Conservation (phyloP, 1,284 basidiomycete genomes). For the Xerocomus amazonicus region DNA sequence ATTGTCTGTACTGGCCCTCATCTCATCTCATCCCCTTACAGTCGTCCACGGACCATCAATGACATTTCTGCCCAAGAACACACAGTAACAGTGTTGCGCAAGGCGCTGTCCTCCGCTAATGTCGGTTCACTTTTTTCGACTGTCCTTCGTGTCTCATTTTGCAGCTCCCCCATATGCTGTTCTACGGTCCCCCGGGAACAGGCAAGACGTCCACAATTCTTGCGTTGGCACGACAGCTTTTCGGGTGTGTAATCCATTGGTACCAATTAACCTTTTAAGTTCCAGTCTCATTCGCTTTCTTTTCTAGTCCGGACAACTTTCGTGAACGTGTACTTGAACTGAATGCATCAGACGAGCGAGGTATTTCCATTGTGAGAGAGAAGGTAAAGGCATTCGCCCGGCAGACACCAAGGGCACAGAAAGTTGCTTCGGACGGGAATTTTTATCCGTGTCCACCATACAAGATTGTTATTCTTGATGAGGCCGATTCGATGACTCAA, state of each 20-base stretch:
- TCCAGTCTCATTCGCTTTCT: neutral
- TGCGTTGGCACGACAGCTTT: slow-evolving; percentile 90
- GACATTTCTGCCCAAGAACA: slow-evolving; percentile 98
- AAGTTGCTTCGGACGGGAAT: slow-evolving; percentile 73
- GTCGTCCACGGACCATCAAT: slow-evolving; percentile 96
- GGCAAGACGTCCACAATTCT: slow-evolving; percentile 99
- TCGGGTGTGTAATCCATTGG: slow-evolving; percentile 62
- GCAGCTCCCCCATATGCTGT: slow-evolving; percentile 98
- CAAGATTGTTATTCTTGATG: slow-evolving; percentile 98
- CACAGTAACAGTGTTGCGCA: slow-evolving; percentile 87
- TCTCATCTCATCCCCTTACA: slow-evolving; percentile 32
- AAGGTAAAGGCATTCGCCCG: slow-evolving; percentile 99
- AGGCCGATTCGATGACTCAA: slow-evolving; percentile 99
- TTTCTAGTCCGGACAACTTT: slow-evolving; percentile 86
- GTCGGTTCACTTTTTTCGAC: slow-evolving; percentile 42
- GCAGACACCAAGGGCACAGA: slow-evolving; percentile 83
- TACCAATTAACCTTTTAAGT: neutral
- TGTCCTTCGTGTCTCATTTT: slow-evolving; percentile 7
- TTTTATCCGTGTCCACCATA: slow-evolving; percentile 95
- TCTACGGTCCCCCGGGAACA: slow-evolving; percentile 98
- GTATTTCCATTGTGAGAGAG: slow-evolving; percentile 94
- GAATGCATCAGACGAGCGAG: slow-evolving; percentile 99
- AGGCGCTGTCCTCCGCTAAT: slow-evolving; percentile 90
- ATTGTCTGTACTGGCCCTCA: neutral
- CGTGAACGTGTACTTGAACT: slow-evolving; percentile 91